These are phyloP conservation scores for Globisporangium canariense DNA, from an alignment of 352 stramenopile genomes.

Conservation along the genomic window DNA sequence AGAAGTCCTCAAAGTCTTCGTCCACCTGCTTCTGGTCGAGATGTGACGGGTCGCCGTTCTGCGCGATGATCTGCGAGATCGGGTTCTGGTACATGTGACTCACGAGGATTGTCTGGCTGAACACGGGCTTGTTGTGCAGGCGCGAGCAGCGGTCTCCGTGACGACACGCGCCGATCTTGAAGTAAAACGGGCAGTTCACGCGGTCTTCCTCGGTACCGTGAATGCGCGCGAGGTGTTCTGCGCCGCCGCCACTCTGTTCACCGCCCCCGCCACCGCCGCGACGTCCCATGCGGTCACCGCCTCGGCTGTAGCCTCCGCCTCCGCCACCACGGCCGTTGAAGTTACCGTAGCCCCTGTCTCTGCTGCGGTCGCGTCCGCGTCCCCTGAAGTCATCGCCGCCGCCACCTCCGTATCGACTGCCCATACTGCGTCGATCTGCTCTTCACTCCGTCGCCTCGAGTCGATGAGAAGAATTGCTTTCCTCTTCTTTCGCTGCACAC, in stretches of 20 bases:
- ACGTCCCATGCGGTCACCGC: slow-evolving; percentile 46
- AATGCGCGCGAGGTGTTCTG: slow-evolving; percentile 96
- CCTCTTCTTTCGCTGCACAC: not conserved
- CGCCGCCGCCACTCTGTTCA: slow-evolving; percentile 79
- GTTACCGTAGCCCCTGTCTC: slow-evolving; percentile 48
- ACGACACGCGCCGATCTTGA: slow-evolving; percentile 99
- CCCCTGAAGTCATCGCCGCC: slow-evolving; percentile 59
- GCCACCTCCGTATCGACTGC: slow-evolving; percentile 62
- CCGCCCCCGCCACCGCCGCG: slow-evolving; percentile 36
- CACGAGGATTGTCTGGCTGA: slow-evolving; percentile 98
- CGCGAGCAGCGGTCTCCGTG: slow-evolving; percentile 98
- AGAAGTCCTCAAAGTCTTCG: slow-evolving; percentile 97
- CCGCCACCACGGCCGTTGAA: slow-evolving; percentile 21
- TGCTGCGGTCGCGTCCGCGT: slow-evolving; percentile 64
- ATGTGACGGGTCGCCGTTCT: slow-evolving; percentile 76
- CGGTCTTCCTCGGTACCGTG: slow-evolving; percentile 97
- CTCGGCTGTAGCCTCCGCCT: slow-evolving; percentile 33
- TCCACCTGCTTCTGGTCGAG: slow-evolving; percentile 91
- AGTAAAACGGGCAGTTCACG: slow-evolving; percentile 99
- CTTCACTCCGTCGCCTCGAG: not conserved
- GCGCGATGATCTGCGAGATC: slow-evolving; percentile 84
- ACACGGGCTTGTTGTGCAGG: slow-evolving; percentile 98
- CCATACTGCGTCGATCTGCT: slow-evolving; percentile 23
- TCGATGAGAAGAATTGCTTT: slow-evolving; percentile 5
- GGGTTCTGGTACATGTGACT: slow-evolving; percentile 99